Evolutionary conservation across 2,329 filamentous ascomycete species (phyloP).

Genomic region (Phyllosticta capitalensis): DNA sequence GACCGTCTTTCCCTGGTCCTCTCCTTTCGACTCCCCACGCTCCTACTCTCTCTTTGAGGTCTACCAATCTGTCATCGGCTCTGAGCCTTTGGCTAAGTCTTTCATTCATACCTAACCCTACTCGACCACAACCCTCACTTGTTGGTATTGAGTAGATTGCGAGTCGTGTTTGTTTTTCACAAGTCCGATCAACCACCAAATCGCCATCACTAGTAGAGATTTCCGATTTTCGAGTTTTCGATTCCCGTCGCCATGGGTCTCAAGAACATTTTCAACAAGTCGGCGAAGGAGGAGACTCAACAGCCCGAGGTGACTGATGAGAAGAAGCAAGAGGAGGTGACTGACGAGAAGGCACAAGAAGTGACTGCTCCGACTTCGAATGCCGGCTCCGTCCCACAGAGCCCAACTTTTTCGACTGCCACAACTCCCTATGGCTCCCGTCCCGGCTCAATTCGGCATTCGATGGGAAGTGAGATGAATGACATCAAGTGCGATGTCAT

Average conservation of each 20-base stretch:
- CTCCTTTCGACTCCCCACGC: neutral
- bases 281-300: neutral
- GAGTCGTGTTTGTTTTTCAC: neutral
- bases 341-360: neutral
- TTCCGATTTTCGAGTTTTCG: neutral
- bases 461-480: constrained; percentile 34
- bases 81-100: neutral
- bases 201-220: neutral
- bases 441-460: constrained; percentile 29
- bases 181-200: neutral
- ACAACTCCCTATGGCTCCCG: constrained; percentile 10
- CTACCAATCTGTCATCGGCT: neutral
- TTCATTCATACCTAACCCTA: neutral
- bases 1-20: neutral
- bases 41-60: neutral
- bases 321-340: neutral
- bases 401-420: neutral
- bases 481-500: constrained; percentile 53
- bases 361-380: neutral
- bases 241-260: neutral
- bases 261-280: neutral
- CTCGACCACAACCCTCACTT: neutral
- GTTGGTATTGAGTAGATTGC: neutral
- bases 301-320: neutral
- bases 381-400: neutral